These are phyloP conservation scores for Lachnellula arida DNA, from an alignment of 2,329 filamentous ascomycete species.

Conservation along the genomic window DNA sequence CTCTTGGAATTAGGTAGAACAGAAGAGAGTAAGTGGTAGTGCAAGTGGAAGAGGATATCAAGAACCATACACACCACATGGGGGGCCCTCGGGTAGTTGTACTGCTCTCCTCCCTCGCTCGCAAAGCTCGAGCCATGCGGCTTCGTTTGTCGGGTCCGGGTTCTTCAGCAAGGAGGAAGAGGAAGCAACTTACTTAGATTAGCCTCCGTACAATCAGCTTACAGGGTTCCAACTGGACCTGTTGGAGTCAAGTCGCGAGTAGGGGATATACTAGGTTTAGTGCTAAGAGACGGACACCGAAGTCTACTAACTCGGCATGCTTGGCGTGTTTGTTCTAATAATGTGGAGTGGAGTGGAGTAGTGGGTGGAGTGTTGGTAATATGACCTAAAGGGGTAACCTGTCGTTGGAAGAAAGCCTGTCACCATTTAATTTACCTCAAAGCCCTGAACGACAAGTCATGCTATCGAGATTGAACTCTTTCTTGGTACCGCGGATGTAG, in stretches of 20 bases:
- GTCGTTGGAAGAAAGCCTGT: background rate
- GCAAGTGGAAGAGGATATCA: background rate
- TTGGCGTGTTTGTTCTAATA: too few species aligned
- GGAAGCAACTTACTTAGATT: constrained; percentile 2
- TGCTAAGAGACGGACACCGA: background rate
- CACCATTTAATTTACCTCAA: background rate
- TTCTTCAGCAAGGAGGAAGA: background rate
- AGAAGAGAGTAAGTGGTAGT: too few species aligned
- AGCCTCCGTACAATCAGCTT: background rate
- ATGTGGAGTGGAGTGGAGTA: background rate
- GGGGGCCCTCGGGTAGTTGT: background rate
- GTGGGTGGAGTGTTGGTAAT: background rate
- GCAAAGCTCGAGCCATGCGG: background rate
- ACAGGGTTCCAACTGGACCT: background rate
- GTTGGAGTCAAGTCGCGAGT: background rate
- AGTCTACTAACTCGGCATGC: too few species aligned
- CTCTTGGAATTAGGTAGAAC: too few species aligned
- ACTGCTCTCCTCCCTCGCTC: background rate
- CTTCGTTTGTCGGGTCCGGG: background rate
- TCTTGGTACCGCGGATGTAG: background rate
- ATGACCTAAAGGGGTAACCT: background rate
- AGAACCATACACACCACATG: background rate
- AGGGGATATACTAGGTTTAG: background rate
- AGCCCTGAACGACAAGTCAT: too few species aligned
- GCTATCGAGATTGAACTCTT: too few species aligned